Percentiles rank a stretch among this genome's conserved stretches.
phyloP scores from a whole-genome alignment of 176 grass and related monocot species.

The Oryza glaberrima region DNA sequence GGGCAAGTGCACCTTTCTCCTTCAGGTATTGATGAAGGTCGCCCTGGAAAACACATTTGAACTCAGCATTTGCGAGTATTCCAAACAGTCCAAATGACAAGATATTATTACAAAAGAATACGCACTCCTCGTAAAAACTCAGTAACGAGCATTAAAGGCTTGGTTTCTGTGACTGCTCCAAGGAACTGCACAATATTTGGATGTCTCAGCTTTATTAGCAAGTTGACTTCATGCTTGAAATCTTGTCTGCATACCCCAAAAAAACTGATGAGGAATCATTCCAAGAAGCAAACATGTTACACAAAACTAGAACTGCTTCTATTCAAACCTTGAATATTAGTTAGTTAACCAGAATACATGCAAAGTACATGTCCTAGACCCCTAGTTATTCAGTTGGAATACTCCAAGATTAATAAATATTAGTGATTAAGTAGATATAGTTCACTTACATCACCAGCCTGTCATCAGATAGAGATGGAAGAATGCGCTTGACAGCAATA shows the following conservation, averaged over 20 bases:
- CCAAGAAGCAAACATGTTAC: neutral
- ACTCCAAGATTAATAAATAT: neutral
- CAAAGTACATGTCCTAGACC: neutral
- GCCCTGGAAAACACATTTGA: conserved; percentile 61
- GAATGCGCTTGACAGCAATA: conserved; percentile 98
- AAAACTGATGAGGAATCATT: conserved; percentile 24
- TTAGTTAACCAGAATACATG: conserved; percentile 9
- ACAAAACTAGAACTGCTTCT: conserved; percentile 1
- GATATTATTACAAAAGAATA: conserved; percentile 26
- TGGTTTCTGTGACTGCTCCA: conserved; percentile 97
- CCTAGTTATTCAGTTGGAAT: neutral
- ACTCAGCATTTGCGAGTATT: conserved; percentile 25
- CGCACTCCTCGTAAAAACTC: conserved; percentile 93
- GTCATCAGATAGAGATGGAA: conserved; percentile 96
- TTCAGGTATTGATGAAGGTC: conserved; percentile 99
- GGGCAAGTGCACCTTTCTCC: conserved; percentile 77
- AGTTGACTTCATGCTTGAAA: conserved; percentile 98
- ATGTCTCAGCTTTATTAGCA: conserved; percentile 97
- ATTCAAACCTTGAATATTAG: neutral
- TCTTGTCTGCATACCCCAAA: conserved; percentile 75
- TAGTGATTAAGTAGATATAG: neutral
- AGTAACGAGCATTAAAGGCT: conserved; percentile 94
- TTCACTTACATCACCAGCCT: conserved; percentile 87
- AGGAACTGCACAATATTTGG: conserved; percentile 99
- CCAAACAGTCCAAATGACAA: neutral